Percentiles rank a stretch among this genome's conserved stretches.
These are phyloP conservation scores for Xylariaceae sp. DNA, from an alignment of 2,329 filamentous ascomycete genomes.

Conservation along the genomic window DNA sequence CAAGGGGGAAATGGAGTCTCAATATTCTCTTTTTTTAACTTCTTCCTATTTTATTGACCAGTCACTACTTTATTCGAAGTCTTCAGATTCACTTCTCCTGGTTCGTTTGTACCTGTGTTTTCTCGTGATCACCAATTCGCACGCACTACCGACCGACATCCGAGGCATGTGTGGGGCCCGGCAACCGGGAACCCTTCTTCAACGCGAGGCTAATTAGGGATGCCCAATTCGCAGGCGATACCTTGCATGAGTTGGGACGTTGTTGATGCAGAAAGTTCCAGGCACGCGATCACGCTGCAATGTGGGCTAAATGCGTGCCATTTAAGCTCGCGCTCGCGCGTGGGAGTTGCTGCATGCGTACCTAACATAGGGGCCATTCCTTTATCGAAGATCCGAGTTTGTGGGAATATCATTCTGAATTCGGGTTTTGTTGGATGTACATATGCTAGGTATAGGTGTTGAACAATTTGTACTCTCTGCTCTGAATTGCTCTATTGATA, in stretches of 20 bases:
- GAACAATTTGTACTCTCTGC: too few species aligned
- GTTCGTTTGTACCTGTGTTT: neutral
- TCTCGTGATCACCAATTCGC: neutral
- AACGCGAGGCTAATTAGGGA: neutral
- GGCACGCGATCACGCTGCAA: neutral
- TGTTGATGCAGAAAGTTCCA: neutral
- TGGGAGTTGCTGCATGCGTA: too few species aligned
- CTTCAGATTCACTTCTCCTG: neutral
- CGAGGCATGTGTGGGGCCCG: neutral
- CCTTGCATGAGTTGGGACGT: neutral
- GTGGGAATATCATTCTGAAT: too few species aligned
- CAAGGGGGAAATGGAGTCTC: slow-evolving; percentile 6
- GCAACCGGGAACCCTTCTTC: neutral
- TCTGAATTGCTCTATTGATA: too few species aligned
- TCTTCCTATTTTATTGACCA: slow-evolving; percentile 9
- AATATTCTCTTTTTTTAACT: slow-evolving; percentile 6
- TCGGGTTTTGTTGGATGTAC: too few species aligned
- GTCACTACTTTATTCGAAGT: slow-evolving; percentile 5
- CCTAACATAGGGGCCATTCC: neutral
- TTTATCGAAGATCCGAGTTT: neutral
- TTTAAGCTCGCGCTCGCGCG: neutral
- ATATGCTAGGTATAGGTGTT: too few species aligned
- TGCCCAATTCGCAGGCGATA: neutral
- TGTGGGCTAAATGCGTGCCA: neutral
- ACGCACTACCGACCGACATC: neutral